Evolutionary conservation across 352 stramenopile genomes (phyloP).

Genomic region (Globisporangium canariense): DNA sequence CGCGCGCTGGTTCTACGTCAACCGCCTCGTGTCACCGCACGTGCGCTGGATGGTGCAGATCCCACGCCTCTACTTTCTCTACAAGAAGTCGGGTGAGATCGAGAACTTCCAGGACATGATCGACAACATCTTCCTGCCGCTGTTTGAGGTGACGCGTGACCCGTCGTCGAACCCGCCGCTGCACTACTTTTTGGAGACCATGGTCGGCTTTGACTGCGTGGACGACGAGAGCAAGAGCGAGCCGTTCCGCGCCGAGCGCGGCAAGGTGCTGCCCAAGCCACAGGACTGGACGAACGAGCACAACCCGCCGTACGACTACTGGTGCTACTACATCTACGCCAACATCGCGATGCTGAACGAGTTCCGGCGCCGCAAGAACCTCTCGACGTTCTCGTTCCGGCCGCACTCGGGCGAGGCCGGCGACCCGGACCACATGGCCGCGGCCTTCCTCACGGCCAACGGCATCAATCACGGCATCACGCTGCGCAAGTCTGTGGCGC

Average conservation of each 20-base stretch:
- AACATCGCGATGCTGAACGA: slow-evolving; percentile 97
- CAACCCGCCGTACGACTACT: slow-evolving; percentile 94
- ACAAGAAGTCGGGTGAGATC: slow-evolving; percentile 90
- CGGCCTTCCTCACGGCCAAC: slow-evolving; percentile 87
- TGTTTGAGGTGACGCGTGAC: slow-evolving; percentile 97
- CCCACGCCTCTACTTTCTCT: slow-evolving; percentile 96
- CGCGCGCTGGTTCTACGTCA: slow-evolving; percentile 95
- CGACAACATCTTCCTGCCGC: slow-evolving; percentile 96
- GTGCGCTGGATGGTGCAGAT: slow-evolving; percentile 98
- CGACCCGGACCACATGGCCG: slow-evolving; percentile 95
- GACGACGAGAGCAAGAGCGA: slow-evolving; percentile 98
- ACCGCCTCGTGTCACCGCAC: slow-evolving; percentile 91
- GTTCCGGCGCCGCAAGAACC: slow-evolving; percentile 85
- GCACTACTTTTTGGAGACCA: slow-evolving; percentile 91
- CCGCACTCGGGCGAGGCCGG: slow-evolving; percentile 98
- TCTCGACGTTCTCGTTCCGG: slow-evolving; percentile 95
- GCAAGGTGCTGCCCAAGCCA: slow-evolving; percentile 71
- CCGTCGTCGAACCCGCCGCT: slow-evolving; percentile 90
- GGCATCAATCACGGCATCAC: slow-evolving; percentile 99
- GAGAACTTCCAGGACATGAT: slow-evolving; percentile 98
- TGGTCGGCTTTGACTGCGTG: slow-evolving; percentile 98
- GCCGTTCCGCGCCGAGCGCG: slow-evolving; percentile 70
- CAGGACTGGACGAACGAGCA: slow-evolving; percentile 87
- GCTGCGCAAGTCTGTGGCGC: slow-evolving; percentile 92
- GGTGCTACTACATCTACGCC: slow-evolving; percentile 97